Conservation (phyloP, 2,329 filamentous ascomycete genomes). For the Bertia moriformis region DNA sequence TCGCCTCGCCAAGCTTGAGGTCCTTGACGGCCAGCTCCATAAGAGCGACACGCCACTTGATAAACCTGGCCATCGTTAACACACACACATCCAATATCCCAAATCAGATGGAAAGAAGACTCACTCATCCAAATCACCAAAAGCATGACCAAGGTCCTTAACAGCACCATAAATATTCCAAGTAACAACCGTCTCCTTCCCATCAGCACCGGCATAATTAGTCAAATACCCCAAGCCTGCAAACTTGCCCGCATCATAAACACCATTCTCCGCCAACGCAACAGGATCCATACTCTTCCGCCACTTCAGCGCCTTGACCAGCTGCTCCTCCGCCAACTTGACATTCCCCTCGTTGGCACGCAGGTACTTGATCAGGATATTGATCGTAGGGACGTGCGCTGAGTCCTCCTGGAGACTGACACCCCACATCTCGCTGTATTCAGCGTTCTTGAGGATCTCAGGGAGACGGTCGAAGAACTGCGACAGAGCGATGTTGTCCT, state of each 20-base stretch:
- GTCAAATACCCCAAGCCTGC: constrained; percentile 48
- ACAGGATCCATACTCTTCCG: constrained; percentile 44
- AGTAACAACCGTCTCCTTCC: constrained; percentile 36
- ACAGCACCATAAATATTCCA: constrained; percentile 64
- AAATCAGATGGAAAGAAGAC: constrained; percentile 13
- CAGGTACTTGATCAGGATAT: constrained; percentile 59
- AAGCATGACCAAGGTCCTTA: constrained; percentile 47
- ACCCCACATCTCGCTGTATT: constrained; percentile 51
- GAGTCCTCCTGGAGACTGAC: constrained; percentile 28
- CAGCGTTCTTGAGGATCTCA: constrained; percentile 30
- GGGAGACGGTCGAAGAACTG: constrained; percentile 35
- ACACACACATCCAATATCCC: too few species aligned
- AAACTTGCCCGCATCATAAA: constrained; percentile 40
- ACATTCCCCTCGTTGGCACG: constrained; percentile 51
- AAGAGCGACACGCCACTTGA: constrained; percentile 54
- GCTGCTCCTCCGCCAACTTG: constrained; percentile 42
- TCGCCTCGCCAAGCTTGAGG: constrained; percentile 39
- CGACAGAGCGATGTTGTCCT: constrained; percentile 14
- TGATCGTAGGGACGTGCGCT: constrained; percentile 40
- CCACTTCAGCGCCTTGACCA: constrained; percentile 50
- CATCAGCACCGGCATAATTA: constrained; percentile 32
- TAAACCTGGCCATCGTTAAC: constrained; percentile 30
- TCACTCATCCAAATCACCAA: constrained; percentile 49
- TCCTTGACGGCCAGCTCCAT: constrained; percentile 52
- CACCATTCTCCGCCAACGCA: constrained; percentile 30